These are phyloP conservation scores for Pseudohyphozyma bogoriensis DNA, from an alignment of 768 basidiomycete genomes.

Conservation along the genomic window DNA sequence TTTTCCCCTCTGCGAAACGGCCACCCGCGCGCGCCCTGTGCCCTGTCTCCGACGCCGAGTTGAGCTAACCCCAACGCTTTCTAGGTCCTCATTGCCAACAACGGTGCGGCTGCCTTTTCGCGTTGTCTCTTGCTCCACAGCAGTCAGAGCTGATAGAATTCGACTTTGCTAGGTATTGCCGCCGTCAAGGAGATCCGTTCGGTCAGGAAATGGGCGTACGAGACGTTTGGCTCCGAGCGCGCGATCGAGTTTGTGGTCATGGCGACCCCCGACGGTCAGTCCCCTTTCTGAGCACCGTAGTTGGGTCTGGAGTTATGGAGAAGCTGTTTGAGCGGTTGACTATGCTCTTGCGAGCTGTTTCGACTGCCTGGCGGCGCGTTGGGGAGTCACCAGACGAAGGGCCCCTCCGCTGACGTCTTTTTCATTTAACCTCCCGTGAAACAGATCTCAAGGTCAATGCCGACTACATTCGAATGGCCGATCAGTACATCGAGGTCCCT, in stretches of 20 bases:
- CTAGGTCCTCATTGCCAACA: slow-evolving; percentile 96
- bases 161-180: slow-evolving; percentile 57
- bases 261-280: slow-evolving; percentile 93
- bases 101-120: no score
- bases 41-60: slow-evolving; percentile 1
- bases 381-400: no score
- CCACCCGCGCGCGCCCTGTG: neutral
- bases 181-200: slow-evolving; percentile 99
- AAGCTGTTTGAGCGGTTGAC: no score
- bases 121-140: neutral
- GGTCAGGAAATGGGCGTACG: slow-evolving; percentile 98
- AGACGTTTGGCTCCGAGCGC: slow-evolving; percentile 92
- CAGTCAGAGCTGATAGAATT: neutral
- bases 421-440: neutral
- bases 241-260: slow-evolving; percentile 98
- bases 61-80: slow-evolving; percentile 7
- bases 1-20: neutral
- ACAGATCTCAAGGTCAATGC: slow-evolving; percentile 65
- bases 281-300: neutral
- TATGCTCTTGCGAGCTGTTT: no score
- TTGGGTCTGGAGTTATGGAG: no score
- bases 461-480: slow-evolving; percentile 99
- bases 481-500: slow-evolving; percentile 96
- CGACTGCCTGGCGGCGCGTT: no score
- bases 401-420: neutral